Evolutionary conservation across 2,329 filamentous ascomycete genomes (phyloP), one percentile per base, ranked within the genome.

Genomic region (Monilinia fructicola): DNA sequence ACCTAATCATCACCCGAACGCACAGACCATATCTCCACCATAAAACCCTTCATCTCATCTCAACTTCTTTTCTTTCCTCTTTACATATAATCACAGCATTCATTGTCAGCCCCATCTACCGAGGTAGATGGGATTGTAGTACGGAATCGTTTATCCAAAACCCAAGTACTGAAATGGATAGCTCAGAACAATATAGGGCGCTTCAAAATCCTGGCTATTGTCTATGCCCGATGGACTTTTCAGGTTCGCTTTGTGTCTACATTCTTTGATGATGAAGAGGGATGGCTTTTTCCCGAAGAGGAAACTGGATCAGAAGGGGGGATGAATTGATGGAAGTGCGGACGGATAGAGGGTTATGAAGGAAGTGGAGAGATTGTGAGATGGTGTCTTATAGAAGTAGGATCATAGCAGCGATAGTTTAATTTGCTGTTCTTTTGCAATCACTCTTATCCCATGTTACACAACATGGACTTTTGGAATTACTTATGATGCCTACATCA

Each of bases 201-300:
- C 58, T 61, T 61, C 58, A 61, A 61, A 61, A 61, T 61, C 31
- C 58, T 61, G 58, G 16, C 46, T 26, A 61, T 26, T 50, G 58
- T 50, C 58, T 61, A 61, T 61, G 44, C 58, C 38, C 58, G 58
- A 61, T 61, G 58, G 58, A 38, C 58, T 50, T 38, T 38, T 61
- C 58, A 61, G 58, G 44, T 61, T 61, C 58, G 58, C 58, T 61
- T 61, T 61, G 58, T 61, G 58, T 61, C 58, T 61, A 61, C 46
- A 61, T 50, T 38, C 23, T 50, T 6, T 26, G 48, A 26, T 7
- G 11, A 16, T 14, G 40, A 16, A 4, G 40, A 42, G 40, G 40
- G 2, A 16, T 42, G 40, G 40, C n/a, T 35, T 35, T 35, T 35
- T 35, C 31, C 9, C 9, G 28, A 38, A 4, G 21, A 0, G 21